Base-by-base conservation (phyloP, 345 rosid species). In the Nephelium lappaceum region DNA sequence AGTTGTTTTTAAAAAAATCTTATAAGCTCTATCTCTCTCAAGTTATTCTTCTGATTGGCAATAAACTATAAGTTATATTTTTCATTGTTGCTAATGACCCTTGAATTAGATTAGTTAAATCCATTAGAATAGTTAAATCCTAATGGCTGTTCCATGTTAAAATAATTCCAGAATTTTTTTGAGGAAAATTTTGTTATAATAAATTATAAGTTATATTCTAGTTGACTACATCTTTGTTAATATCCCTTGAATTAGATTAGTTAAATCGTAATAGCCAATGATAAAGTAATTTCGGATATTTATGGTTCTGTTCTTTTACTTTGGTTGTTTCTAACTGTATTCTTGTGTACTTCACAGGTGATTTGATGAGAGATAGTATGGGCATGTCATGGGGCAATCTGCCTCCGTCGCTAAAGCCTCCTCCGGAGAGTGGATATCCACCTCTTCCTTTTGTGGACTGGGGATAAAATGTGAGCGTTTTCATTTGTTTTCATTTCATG, bases 391-490 rank as follows among this genome's bases (percentile, higher is more conserved):
- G 93, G 97, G 90, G 89, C 15, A 88, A 91, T 84, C 89, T 96
- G 77, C 98, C 98, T 19, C 98, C 93, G 23, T 96, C 98, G 5
- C 85, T 96, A 76, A 85, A 83, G 87, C 99, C 98, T 75, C 95
- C 97, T 64, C 94, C 98, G 0, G 95, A 92, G 71, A 86, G 90
- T 31, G 97, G 94, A 80, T 94, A 91, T 80, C 92, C 77, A 0
- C 83, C 82, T 39, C 87, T 84, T 83, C 95, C 95, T 19, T 83
- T 81, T 16, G 70, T 88, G 51, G 98, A 92, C 77, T 95, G 98
- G 99, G 98, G 99, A 80, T 95, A 88, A 71, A 31, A 66, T 66
- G 31, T 75, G 49, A 65, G 38, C 3, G 3, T 23, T 66, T 51
- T 66, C 51, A n/a, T 25, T 42, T 25, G 6, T 55, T 63, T 42